Percentiles rank a stretch among this genome's conserved stretches.
Conservation (phyloP, 495 filamentous ascomycete genomes). For the Schizothecium vesticola region DNA sequence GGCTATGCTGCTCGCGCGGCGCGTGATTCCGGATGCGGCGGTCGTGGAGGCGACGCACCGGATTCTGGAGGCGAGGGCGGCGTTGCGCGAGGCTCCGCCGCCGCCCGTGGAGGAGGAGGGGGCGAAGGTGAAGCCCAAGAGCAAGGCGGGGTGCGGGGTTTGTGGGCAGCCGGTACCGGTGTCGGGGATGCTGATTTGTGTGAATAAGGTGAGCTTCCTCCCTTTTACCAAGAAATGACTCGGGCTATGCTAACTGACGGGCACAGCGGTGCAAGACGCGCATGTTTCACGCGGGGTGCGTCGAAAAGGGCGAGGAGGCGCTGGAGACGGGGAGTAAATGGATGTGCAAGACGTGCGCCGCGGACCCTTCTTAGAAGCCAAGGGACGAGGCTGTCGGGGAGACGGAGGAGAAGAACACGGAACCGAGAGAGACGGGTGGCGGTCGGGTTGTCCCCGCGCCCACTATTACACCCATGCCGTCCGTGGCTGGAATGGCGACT, state of each 20-base stretch:
- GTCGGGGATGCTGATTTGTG: conserved; percentile 35
- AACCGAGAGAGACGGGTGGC: background rate
- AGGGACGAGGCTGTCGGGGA: background rate
- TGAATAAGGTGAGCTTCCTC: conserved; percentile 36
- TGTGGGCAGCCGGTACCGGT: conserved; percentile 39
- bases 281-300: conserved; percentile 26
- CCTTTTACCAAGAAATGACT: background rate
- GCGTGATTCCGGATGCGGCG: conserved; percentile 32
- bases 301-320: conserved; percentile 15
- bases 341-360: conserved; percentile 17
- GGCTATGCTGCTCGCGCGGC: conserved; percentile 39
- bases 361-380: background rate
- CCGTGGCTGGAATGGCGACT: too few relatives aligned
- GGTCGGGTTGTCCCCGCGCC: background rate
- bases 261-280: conserved; percentile 33
- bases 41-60: conserved; percentile 32
- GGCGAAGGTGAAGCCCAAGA: conserved; percentile 19
- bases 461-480: background rate
- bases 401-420: background rate
- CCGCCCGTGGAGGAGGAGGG: conserved; percentile 3
- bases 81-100: background rate
- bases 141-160: conserved; percentile 30
- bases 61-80: conserved; percentile 32
- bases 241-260: background rate
- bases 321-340: conserved; percentile 8